Conservation (phyloP, 129 eudicot species). For the Daucus carota region DNA sequence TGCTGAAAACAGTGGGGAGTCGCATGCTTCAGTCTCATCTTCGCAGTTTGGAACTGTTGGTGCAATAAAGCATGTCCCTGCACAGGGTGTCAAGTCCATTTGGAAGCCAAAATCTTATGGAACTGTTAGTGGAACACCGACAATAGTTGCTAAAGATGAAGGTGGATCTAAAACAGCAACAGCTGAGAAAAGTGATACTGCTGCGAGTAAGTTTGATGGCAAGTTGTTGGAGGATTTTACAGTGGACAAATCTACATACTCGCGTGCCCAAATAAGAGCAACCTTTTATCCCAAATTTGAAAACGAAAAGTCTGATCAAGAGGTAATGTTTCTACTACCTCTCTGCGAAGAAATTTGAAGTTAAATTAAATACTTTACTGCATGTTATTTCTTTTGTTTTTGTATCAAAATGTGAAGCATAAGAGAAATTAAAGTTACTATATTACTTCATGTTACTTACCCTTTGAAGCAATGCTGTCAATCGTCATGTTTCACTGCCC, state of each 20-base stretch:
- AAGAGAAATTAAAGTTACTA: neutral
- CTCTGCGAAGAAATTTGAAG: neutral
- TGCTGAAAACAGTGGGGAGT: constrained; percentile 35
- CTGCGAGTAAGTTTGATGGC: constrained; percentile 32
- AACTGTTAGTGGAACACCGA: constrained; percentile 34
- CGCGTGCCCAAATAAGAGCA: constrained; percentile 75
- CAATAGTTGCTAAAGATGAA: constrained; percentile 10
- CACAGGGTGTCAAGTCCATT: constrained; percentile 27
- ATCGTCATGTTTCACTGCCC: no score
- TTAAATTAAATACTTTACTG: neutral
- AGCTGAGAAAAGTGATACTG: constrained; percentile 16
- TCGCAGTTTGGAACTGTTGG: constrained; percentile 31
- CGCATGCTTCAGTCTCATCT: constrained; percentile 23
- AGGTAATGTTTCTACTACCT: constrained; percentile 39
- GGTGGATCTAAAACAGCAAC: constrained; percentile 25
- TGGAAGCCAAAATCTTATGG: constrained; percentile 62
- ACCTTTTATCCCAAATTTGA: constrained; percentile 96
- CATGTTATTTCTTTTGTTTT: neutral
- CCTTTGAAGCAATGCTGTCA: no score
- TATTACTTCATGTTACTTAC: no score
- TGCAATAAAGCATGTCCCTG: constrained; percentile 19
- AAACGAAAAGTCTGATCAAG: constrained; percentile 97
- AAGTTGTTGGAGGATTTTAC: constrained; percentile 60
- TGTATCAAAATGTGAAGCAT: neutral
- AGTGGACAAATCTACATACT: constrained; percentile 67